These are phyloP conservation scores for Fusarium coicis DNA, from an alignment of 2,329 filamentous ascomycete genomes.

Conservation along the genomic window DNA sequence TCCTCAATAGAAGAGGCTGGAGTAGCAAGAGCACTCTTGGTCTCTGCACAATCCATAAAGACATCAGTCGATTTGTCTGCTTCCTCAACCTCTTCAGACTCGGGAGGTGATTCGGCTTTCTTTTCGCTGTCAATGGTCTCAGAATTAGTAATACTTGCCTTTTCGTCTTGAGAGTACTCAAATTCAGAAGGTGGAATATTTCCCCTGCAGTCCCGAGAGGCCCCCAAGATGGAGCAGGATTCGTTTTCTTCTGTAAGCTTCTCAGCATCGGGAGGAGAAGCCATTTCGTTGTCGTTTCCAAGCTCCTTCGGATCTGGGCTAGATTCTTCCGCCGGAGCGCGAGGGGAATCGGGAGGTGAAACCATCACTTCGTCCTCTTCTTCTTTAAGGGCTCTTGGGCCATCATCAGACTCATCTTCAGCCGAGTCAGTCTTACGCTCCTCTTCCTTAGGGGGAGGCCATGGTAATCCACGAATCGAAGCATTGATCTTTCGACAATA, in stretches of 20 bases:
- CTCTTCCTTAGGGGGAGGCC: constrained; percentile 33
- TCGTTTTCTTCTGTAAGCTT: not conserved
- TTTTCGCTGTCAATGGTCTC: not conserved
- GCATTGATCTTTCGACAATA: constrained; percentile 51
- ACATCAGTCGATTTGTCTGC: not conserved
- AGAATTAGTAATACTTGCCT: too few relatives aligned
- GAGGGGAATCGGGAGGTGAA: not conserved
- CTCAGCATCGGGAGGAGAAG: not conserved
- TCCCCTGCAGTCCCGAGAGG: not conserved
- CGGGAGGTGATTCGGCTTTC: not conserved
- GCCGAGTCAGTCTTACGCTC: not conserved
- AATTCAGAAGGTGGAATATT: not conserved
- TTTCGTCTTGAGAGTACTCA: not conserved
- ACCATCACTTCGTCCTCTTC: not conserved
- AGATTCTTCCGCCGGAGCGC: not conserved
- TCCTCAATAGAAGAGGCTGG: not conserved
- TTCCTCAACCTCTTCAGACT: not conserved
- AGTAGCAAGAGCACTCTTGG: not conserved
- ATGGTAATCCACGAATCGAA: constrained; percentile 44
- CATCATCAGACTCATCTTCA: not conserved
- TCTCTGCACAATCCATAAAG: not conserved
- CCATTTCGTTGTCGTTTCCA: not conserved
- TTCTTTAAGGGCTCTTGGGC: not conserved
- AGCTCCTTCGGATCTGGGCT: not conserved
- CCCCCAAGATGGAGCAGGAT: not conserved